These are phyloP conservation scores for Arabidopsis suecica DNA, from an alignment of 345 rosid genomes.

Conservation along the genomic window DNA sequence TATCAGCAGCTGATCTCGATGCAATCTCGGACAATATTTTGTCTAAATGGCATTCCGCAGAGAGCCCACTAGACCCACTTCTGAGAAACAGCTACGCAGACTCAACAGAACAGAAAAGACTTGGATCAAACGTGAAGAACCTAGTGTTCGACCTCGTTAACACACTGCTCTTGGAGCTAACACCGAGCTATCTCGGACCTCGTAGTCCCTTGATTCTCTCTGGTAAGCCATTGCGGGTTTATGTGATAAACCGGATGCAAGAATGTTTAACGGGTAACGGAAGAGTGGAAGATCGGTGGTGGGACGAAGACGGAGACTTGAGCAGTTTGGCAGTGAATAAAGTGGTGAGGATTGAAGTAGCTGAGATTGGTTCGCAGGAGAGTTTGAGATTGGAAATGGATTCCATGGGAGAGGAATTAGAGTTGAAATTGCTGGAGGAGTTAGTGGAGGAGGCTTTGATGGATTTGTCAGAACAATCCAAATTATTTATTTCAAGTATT, in stretches of 20 bases:
- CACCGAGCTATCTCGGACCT: constrained; percentile 49
- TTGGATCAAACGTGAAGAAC: constrained; percentile 60
- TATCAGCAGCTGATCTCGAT: constrained; percentile 63
- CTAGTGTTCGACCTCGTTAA: constrained; percentile 78
- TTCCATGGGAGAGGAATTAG: constrained; percentile 62
- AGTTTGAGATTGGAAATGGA: constrained; percentile 64
- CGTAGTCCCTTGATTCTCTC: constrained; percentile 10
- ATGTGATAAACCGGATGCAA: constrained; percentile 64
- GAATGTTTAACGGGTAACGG: constrained; percentile 63
- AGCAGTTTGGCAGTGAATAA: constrained; percentile 68
- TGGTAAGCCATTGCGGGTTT: constrained; percentile 47
- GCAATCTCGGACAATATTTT: constrained; percentile 46
- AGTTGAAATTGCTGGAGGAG: constrained; percentile 74
- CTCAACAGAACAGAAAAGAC: constrained; percentile 59
- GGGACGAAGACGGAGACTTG: constrained; percentile 62
- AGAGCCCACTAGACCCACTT: constrained; percentile 79
- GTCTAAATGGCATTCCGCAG: constrained; percentile 69
- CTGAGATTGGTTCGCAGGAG: constrained; percentile 71
- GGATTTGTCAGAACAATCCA: constrained; percentile 49
- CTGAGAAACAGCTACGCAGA: constrained; percentile 61
- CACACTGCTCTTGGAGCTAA: constrained; percentile 57
- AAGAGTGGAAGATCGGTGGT: constrained; percentile 42
- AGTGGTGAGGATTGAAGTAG: constrained; percentile 78
- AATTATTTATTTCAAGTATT: constrained; percentile 16
- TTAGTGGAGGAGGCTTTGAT: constrained; percentile 75